Evolutionary conservation across 2,329 filamentous ascomycete species (phyloP).

Genomic region (Aureobasidium melanogenum): DNA sequence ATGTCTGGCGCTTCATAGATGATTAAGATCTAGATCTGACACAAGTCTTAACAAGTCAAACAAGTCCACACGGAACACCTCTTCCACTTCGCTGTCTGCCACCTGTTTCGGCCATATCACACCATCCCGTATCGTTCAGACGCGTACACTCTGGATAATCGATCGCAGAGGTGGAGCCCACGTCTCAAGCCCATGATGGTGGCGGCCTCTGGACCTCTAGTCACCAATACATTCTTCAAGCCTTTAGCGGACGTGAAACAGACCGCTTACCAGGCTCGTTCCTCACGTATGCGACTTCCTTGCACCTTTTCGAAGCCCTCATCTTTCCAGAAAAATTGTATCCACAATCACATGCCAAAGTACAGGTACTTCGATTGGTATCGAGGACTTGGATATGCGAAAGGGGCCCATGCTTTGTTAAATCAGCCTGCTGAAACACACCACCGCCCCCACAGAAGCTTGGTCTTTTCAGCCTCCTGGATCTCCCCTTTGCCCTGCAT

Average conservation of each 20-base stretch:
- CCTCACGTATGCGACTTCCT: background rate
- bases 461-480: background rate
- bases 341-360: constrained; percentile 2
- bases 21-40: background rate
- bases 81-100: background rate
- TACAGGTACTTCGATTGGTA: too few species aligned
- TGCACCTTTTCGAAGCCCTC: background rate
- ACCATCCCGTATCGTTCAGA: background rate
- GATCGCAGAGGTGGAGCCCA: background rate
- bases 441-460: background rate
- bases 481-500: background rate
- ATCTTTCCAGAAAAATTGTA: background rate
- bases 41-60: background rate
- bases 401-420: background rate
- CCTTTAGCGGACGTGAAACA: background rate
- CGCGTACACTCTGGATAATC: background rate
- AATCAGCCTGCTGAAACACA: background rate
- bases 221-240: background rate
- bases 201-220: background rate
- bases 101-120: background rate
- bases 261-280: background rate
- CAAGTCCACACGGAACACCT: background rate
- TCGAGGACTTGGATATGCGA: background rate
- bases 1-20: background rate
- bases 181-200: background rate